A percentile compares a stretch with the other conserved stretches of the same genome.
These are phyloP conservation scores for Cajanus cajan DNA, from an alignment of 306 rosid genomes.

Conservation along the genomic window DNA sequence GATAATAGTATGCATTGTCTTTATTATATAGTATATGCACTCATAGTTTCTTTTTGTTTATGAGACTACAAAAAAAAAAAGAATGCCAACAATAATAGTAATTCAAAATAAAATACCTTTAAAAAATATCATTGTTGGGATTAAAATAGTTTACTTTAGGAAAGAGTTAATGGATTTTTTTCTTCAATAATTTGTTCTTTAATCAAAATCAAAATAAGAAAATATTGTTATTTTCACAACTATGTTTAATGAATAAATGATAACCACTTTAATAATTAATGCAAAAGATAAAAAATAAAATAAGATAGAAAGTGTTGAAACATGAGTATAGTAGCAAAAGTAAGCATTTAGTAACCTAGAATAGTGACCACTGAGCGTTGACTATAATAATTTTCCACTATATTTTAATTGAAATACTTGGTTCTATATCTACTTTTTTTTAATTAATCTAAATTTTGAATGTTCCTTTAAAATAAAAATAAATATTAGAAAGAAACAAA, in stretches of 20 bases:
- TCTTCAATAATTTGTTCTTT: background rate
- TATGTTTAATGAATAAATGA: background rate
- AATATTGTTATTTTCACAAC: background rate
- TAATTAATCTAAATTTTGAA: background rate
- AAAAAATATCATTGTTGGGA: too few species aligned
- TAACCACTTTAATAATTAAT: background rate
- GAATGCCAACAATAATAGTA: too few species aligned
- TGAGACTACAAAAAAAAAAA: too few species aligned
- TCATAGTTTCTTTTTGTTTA: too few species aligned
- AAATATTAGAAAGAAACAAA: background rate
- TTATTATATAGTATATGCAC: too few species aligned
- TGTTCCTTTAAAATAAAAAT: background rate
- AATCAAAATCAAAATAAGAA: background rate
- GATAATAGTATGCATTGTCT: too few species aligned
- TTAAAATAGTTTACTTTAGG: too few species aligned
- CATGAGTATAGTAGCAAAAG: background rate
- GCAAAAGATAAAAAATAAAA: background rate
- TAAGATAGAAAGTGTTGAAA: background rate
- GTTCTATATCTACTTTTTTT: background rate
- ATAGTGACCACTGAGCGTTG: background rate
- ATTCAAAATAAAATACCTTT: too few species aligned
- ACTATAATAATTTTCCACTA: background rate
- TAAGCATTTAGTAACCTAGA: too few species aligned
- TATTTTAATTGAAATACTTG: background rate
- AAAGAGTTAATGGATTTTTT: background rate